Conservation (phyloP, 257 asterid genomes). For the Solanum boliviense region DNA sequence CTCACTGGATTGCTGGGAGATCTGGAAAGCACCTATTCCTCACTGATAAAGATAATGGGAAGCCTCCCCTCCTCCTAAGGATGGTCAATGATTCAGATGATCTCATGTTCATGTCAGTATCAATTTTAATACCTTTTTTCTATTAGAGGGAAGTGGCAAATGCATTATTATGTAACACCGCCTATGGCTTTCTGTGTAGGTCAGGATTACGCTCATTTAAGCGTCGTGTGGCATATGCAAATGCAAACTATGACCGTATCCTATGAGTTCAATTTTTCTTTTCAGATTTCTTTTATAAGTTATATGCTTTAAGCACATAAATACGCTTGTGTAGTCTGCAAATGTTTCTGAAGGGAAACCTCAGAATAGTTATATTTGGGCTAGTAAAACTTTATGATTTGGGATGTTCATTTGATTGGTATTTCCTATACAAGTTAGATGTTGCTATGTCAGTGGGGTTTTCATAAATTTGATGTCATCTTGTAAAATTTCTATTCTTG, state of each 20-base stretch:
- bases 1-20: constrained; percentile 83
- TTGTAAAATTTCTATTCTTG: neutral
- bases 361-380: neutral
- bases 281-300: neutral
- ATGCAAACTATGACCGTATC: constrained; percentile 88
- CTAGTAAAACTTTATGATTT: neutral
- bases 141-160: neutral
- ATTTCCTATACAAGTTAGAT: neutral
- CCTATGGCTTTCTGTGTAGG: constrained; percentile 22
- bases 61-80: constrained; percentile 68
- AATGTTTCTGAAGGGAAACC: neutral
- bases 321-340: neutral
- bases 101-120: constrained; percentile 66
- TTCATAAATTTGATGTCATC: neutral
- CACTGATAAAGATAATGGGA: constrained; percentile 64
- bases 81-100: constrained; percentile 73
- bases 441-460: neutral
- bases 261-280: constrained; percentile 13
- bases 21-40: constrained; percentile 93
- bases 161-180: neutral
- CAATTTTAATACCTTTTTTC: neutral
- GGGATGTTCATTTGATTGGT: neutral
- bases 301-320: neutral
- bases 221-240: constrained; percentile 93
- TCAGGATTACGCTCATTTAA: constrained; percentile 76